Percentiles rank a stretch among this genome's conserved stretches.
Conservation (phyloP, 371 early-diverging fungal genomes). For the Entomophthora muscae region DNA sequence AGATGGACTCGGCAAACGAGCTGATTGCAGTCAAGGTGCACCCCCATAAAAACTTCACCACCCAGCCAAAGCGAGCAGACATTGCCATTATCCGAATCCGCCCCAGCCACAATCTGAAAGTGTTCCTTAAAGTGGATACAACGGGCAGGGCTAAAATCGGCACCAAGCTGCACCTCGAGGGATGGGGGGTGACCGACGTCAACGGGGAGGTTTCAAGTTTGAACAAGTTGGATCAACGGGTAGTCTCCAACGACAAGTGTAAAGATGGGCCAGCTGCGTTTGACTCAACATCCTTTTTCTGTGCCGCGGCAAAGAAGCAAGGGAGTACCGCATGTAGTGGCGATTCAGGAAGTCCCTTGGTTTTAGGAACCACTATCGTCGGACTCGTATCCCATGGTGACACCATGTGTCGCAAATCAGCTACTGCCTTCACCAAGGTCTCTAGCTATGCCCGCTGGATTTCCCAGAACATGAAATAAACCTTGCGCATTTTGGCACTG, state of each 20-base stretch:
- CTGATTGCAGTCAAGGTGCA: neutral
- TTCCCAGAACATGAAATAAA: too few species aligned
- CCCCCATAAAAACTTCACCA: neutral
- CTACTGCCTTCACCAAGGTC: constrained; percentile 1
- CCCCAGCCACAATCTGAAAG: neutral
- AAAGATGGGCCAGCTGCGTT: neutral
- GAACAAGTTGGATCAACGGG: neutral
- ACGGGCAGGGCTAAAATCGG: neutral
- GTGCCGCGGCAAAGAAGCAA: neutral
- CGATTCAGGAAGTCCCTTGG: neutral
- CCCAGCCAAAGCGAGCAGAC: neutral
- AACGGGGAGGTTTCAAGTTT: neutral
- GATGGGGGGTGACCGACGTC: neutral
- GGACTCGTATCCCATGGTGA: constrained; percentile 1
- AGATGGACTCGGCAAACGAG: neutral
- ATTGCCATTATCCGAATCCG: neutral
- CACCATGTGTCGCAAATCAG: neutral
- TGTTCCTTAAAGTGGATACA: neutral
- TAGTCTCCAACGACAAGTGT: neutral
- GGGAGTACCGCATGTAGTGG: neutral
- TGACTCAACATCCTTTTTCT: neutral
- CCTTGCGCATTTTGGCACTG: too few species aligned
- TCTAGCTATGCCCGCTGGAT: constrained; percentile 1
- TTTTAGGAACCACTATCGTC: neutral
- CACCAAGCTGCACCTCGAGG: neutral